Percentiles rank a stretch among this genome's conserved stretches.
Evolutionary conservation across 805 yeast genomes (phyloP).

Genomic region (Lachancea cidri): DNA sequence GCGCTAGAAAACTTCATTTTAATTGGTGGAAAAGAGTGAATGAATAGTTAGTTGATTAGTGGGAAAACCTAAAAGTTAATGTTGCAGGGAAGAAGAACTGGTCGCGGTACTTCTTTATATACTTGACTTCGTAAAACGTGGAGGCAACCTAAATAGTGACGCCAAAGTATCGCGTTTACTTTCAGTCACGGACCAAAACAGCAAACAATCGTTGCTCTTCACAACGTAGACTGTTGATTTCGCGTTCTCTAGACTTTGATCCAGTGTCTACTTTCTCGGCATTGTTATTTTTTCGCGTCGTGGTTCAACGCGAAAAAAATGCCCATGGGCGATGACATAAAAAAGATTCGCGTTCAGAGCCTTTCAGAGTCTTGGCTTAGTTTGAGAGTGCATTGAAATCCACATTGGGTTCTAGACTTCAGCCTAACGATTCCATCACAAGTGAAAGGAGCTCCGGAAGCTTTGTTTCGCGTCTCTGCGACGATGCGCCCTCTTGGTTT

Average conservation of each 20-base stretch:
- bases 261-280: conserved; percentile 2
- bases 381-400: too few species aligned
- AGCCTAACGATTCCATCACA: background rate
- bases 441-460: background rate
- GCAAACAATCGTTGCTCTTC: background rate
- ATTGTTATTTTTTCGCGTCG: conserved; percentile 4
- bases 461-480: background rate
- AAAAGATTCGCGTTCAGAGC: background rate
- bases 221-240: background rate
- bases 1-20: conserved; percentile 7
- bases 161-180: background rate
- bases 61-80: too few species aligned
- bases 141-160: too few species aligned
- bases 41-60: background rate
- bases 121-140: too few species aligned
- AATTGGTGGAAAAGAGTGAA: conserved; percentile 2
- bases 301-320: conserved; percentile 5
- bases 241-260: background rate
- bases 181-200: background rate
- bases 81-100: too few species aligned
- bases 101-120: too few species aligned
- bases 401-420: background rate
- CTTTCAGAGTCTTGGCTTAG: too few species aligned
- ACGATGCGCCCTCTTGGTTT: background rate
- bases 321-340: too few species aligned